Percentiles rank a stretch among this genome's conserved stretches.
These are phyloP conservation scores for Hypomyces perniciosus DNA, from an alignment of 2,329 filamentous ascomycete genomes.

Conservation along the genomic window DNA sequence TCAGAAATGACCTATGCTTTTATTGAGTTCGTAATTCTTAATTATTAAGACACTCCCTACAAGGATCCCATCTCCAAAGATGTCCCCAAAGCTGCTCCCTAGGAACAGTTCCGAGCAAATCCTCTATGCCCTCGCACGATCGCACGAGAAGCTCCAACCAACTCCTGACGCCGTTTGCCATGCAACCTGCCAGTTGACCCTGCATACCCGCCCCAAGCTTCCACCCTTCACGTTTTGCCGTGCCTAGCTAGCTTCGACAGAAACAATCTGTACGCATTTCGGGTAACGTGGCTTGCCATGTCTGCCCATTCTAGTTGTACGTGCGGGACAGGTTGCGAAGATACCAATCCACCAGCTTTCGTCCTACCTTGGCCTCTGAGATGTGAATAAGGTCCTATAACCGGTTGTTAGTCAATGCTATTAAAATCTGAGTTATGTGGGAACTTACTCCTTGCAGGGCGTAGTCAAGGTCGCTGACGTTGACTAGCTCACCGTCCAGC, in stretches of 20 bases:
- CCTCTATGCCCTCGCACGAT: conserved; percentile 12
- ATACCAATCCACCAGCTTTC: conserved; percentile 98
- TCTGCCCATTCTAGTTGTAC: conserved; percentile 52
- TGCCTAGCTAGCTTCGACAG: conserved; percentile 6
- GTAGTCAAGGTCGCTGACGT: conserved; percentile 93
- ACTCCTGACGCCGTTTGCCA: conserved; percentile 38
- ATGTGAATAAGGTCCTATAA: conserved; percentile 90
- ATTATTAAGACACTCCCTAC: conserved; percentile 11
- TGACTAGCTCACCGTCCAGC: conserved; percentile 86
- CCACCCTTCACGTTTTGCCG: conserved; percentile 16
- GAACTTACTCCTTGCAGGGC: conserved; percentile 81
- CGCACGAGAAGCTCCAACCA: conserved; percentile 22
- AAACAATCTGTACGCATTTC: neutral
- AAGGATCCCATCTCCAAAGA: neutral
- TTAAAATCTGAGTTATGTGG: conserved; percentile 18
- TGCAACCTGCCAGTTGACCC: conserved; percentile 29
- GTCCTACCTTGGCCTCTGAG: conserved; percentile 95
- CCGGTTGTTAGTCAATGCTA: conserved; percentile 17
- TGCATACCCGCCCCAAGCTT: conserved; percentile 23
- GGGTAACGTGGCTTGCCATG: conserved; percentile 21
- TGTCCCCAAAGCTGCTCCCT: conserved; percentile 5
- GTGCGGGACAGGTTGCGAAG: conserved; percentile 92
- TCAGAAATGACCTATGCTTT: conserved; percentile 4
- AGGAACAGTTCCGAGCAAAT: conserved; percentile 1
- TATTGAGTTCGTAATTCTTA: conserved; percentile 1